Percentiles rank a stretch among this genome's conserved stretches.
Conservation (phyloP, 2,329 filamentous ascomycete genomes). For the Geoglossum cookeanum region DNA sequence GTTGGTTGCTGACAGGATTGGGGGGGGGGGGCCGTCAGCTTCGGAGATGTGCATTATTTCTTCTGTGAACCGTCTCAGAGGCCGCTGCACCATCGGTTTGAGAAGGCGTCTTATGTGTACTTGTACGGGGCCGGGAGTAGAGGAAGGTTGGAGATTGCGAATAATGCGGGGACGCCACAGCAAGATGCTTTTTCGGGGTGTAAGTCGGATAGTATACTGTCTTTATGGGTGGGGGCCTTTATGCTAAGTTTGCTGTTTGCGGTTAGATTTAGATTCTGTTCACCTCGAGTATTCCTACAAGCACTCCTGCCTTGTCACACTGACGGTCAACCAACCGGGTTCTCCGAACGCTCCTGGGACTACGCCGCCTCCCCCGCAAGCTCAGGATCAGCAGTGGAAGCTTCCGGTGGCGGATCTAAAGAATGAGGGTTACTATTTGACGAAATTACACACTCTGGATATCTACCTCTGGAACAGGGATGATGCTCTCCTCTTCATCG, state of each 20-base stretch:
- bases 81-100: conserved; percentile 63
- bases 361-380: neutral
- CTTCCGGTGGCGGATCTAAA: conserved; percentile 51
- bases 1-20: neutral
- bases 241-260: neutral
- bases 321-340: conserved; percentile 36
- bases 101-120: conserved; percentile 64
- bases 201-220: conserved; percentile 24
- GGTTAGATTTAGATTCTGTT: conserved; percentile 44
- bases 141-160: conserved; percentile 58
- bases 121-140: conserved; percentile 50
- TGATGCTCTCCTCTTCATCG: conserved; percentile 52
- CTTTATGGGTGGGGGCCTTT: neutral
- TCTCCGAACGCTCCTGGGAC: conserved; percentile 22
- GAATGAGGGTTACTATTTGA: conserved; percentile 63
- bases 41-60: conserved; percentile 63
- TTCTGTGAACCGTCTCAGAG: conserved; percentile 47
- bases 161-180: conserved; percentile 51
- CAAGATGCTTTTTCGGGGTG: conserved; percentile 65
- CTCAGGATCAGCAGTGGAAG: conserved; percentile 41
- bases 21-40: conserved; percentile 28
- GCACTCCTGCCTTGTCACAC: conserved; percentile 50
- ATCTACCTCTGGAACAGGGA: conserved; percentile 63
- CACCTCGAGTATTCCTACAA: conserved; percentile 53
- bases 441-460: conserved; percentile 55